Conservation (phyloP, 345 rosid species). For the Eucalyptus grandis region DNA sequence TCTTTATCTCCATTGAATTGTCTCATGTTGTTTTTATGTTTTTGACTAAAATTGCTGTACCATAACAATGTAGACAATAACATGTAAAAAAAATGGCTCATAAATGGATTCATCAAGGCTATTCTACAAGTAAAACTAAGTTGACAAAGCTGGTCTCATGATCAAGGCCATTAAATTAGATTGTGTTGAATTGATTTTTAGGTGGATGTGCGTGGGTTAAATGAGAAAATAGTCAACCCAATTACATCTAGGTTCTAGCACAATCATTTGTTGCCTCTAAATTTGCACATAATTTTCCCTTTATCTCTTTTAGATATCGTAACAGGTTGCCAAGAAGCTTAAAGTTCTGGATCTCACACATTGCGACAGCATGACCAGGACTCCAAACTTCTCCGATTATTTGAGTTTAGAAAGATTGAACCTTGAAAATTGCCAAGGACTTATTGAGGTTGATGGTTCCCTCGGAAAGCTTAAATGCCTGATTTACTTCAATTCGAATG, state of each 20-base stretch:
- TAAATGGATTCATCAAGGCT: not conserved
- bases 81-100: not conserved
- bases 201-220: not conserved
- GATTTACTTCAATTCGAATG: no score
- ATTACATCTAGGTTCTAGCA: no score
- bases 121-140: not conserved
- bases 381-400: slow-evolving; percentile 2
- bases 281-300: not conserved
- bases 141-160: not conserved
- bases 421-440: slow-evolving; percentile 4
- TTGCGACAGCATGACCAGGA: not conserved
- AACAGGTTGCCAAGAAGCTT: not conserved
- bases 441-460: slow-evolving; percentile 8
- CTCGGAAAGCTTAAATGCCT: not conserved
- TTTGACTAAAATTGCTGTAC: not conserved
- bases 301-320: no score
- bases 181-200: not conserved
- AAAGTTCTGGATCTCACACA: slow-evolving; percentile 9
- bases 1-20: not conserved
- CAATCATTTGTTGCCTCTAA: no score
- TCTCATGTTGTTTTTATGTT: not conserved
- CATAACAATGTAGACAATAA: not conserved
- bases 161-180: not conserved
- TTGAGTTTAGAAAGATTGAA: slow-evolving; percentile 6
- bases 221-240: not conserved